Conservation (phyloP, 768 basidiomycete genomes). For the Boletus reticulatus region DNA sequence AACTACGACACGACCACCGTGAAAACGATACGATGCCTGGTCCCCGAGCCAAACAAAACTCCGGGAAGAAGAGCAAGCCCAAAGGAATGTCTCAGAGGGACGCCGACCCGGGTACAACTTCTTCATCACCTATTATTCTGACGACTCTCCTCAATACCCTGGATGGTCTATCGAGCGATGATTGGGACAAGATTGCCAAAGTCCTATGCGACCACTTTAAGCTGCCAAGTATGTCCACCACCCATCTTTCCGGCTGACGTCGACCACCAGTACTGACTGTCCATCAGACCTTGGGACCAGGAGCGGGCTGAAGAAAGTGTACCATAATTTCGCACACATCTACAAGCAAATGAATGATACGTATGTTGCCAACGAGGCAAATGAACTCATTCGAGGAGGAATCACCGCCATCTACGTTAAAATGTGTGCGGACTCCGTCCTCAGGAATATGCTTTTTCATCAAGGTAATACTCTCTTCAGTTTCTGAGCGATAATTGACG, state of each 20-base stretch:
- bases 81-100: constrained; percentile 1
- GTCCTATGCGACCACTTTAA: constrained; percentile 48
- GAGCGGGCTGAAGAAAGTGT: constrained; percentile 60
- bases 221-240: constrained; percentile 46
- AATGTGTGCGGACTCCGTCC: constrained; percentile 55
- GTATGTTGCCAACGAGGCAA: constrained; percentile 40
- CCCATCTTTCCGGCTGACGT: neutral
- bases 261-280: neutral
- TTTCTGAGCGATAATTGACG: neutral
- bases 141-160: constrained; percentile 1
- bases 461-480: constrained; percentile 34
- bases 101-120: neutral
- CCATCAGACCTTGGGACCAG: constrained; percentile 32
- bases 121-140: neutral
- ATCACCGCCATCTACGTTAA: constrained; percentile 59
- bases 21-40: constrained; percentile 22
- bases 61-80: constrained; percentile 15
- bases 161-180: constrained; percentile 27
- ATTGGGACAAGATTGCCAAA: constrained; percentile 45
- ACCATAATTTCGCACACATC: constrained; percentile 50
- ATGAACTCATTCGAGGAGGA: constrained; percentile 47
- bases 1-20: neutral
- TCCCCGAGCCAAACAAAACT: constrained; percentile 21
- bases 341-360: constrained; percentile 46
- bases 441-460: constrained; percentile 56